Percentiles rank a stretch among this genome's conserved stretches.
Evolutionary conservation across 371 early-diverging fungal species (phyloP).

Genomic region (Mortierella sp.): DNA sequence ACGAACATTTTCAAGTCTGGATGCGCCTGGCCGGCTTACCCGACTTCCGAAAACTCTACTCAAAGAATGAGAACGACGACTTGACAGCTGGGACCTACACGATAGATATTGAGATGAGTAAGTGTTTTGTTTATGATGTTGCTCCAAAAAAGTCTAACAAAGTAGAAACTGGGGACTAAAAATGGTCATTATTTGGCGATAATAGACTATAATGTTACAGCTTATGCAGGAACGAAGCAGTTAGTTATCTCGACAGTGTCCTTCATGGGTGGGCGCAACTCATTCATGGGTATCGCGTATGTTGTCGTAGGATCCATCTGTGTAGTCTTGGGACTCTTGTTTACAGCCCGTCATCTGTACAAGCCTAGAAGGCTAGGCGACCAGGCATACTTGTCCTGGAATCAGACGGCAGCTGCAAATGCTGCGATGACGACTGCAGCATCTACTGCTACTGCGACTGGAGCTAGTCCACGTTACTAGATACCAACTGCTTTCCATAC

Average conservation of each 20-base stretch:
- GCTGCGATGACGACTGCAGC: conserved; percentile 53
- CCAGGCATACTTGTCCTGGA: conserved; percentile 94
- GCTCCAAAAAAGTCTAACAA: neutral
- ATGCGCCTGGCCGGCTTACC: conserved; percentile 97
- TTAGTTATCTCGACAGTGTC: conserved; percentile 93
- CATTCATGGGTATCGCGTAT: conserved; percentile 95
- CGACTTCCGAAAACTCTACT: conserved; percentile 97
- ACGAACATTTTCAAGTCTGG: conserved; percentile 97
- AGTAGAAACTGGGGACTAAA: neutral
- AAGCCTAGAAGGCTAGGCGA: conserved; percentile 96
- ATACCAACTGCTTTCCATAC: neutral
- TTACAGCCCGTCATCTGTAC: conserved; percentile 87
- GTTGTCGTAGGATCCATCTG: conserved; percentile 89
- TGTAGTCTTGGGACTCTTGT: conserved; percentile 87
- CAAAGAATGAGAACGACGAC: conserved; percentile 69
- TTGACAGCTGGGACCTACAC: conserved; percentile 75
- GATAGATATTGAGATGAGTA: conserved; percentile 76
- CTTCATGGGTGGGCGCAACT: conserved; percentile 94
- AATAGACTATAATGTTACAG: conserved; percentile 82
- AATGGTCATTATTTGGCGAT: neutral
- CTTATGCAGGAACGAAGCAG: conserved; percentile 92
- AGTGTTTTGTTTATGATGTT: conserved; percentile 16
- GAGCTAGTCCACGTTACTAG: conserved; percentile 51
- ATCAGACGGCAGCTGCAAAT: conserved; percentile 74
- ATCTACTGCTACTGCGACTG: conserved; percentile 44